A percentile compares a stretch with the other conserved stretches of the same genome.
Conservation (phyloP, 2,329 filamentous ascomycete genomes). For the Alternaria sp. region DNA sequence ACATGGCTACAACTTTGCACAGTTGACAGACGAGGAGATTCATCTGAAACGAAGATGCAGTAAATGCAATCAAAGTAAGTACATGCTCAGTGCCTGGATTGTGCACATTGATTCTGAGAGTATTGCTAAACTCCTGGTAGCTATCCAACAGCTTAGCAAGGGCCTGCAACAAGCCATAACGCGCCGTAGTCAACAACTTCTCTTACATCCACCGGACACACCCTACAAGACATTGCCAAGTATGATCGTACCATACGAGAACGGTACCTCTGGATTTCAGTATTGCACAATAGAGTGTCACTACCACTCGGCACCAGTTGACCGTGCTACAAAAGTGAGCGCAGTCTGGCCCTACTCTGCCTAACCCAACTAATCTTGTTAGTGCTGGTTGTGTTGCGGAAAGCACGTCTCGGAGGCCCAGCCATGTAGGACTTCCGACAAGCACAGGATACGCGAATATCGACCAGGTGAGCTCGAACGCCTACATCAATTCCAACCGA, state of each 20-base stretch:
- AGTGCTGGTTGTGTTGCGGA: conserved; percentile 20
- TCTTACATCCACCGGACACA: not conserved
- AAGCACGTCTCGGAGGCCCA: conserved; percentile 6
- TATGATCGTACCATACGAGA: not conserved
- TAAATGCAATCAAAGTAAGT: conserved; percentile 17
- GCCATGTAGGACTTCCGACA: conserved; percentile 10
- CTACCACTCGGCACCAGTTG: not conserved
- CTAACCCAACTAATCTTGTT: not conserved
- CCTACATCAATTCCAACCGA: conserved; percentile 16
- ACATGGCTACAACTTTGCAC: conserved; percentile 15
- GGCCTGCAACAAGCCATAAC: not conserved
- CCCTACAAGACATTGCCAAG: not conserved
- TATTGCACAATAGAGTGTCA: not conserved
- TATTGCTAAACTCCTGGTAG: not conserved
- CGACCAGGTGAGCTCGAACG: conserved; percentile 10
- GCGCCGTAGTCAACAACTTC: not conserved
- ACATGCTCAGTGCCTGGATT: not conserved
- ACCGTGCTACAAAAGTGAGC: not conserved
- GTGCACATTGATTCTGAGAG: not conserved
- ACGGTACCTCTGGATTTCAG: not conserved
- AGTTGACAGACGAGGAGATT: conserved; percentile 15
- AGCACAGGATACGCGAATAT: conserved; percentile 9
- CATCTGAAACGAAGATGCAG: conserved; percentile 16
- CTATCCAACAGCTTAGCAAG: conserved; percentile 3
- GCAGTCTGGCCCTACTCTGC: no score